Base-by-base conservation (phyloP, 2,329 filamentous ascomycete species). In the Botryotinia globosa region DNA sequence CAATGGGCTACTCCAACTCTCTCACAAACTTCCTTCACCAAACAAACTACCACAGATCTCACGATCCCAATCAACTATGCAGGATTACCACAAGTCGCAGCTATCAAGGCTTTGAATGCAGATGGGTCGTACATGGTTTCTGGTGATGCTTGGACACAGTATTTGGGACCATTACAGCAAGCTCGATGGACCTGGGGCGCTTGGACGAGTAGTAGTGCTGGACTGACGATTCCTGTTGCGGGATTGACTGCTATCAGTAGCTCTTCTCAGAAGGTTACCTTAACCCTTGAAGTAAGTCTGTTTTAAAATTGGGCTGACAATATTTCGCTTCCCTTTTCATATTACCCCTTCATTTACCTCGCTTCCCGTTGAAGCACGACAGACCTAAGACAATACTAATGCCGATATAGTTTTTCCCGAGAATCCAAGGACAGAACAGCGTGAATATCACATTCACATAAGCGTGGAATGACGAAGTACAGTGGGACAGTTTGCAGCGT, bases 141-240 rank as follows among this genome's bases (percentile, higher is more conserved):
- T 29, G 70, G 39, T 18, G 88, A 90, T 74, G 83, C 85, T 67
- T 90, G 86, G 86, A 90, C 88, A 0, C 79, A 83, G 76, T 87
- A 83, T 44, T 79, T 89, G 1, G 85, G 85, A 0, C 82, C 84
- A 3, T 77, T 90, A 37, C 86, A 89, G 77, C 82, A 87, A 74
- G 84, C 80, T 20, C 77, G 82, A 25, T 84, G 82, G 75, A 89
- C 87, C 4, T 88, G 84, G 72, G 81, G 78, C 14, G 82, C 79
- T 32, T 89, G 85, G 83, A 84, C 85, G 67, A 88, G 84, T 81
- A 84, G 87, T 73, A 81, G 77, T 1, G 76, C 79, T 25, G 78
- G 83, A 71, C 80, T 89, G 65, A 83, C 83, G 0, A 85, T 89
- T 10, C 81, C 85, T 48, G 78, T 81, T 5, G 82, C 83, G 1